These are phyloP conservation scores for Dichotomocladium elegans DNA, from an alignment of 371 early-diverging fungal genomes.

Conservation along the genomic window DNA sequence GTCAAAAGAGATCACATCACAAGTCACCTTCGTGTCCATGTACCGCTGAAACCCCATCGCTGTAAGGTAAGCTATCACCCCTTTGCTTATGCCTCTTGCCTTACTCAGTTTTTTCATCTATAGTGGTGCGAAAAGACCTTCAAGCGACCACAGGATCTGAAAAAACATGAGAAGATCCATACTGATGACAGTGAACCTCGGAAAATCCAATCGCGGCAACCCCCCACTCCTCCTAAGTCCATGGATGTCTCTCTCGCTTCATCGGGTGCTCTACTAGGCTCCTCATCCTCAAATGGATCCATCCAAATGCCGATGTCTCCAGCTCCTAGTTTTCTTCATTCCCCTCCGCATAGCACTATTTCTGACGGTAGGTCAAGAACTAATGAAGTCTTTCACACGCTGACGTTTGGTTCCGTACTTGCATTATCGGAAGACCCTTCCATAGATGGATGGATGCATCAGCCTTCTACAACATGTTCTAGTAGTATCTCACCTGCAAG, in stretches of 20 bases:
- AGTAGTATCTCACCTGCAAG: background rate
- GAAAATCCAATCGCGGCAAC: background rate
- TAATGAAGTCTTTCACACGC: too few relatives aligned
- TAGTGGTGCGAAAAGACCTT: slow-evolving; percentile 74
- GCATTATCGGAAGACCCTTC: background rate
- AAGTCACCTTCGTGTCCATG: slow-evolving; percentile 87
- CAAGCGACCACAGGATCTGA: slow-evolving; percentile 87
- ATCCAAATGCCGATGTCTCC: slow-evolving; percentile 1
- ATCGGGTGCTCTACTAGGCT: slow-evolving; percentile 29
- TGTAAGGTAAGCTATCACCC: slow-evolving; percentile 52
- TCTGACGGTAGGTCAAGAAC: background rate
- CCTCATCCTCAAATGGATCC: slow-evolving; percentile 1
- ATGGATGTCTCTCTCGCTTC: too few relatives aligned
- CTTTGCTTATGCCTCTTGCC: background rate
- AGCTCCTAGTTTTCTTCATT: background rate
- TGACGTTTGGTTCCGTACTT: too few relatives aligned
- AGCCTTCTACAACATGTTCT: background rate
- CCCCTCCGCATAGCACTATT: background rate
- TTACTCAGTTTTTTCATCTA: background rate
- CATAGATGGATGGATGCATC: background rate
- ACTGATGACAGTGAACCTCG: slow-evolving; percentile 31
- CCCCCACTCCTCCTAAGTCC: background rate
- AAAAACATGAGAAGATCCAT: slow-evolving; percentile 85
- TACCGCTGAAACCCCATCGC: slow-evolving; percentile 83
- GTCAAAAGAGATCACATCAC: slow-evolving; percentile 93